Base-by-base conservation (phyloP, 352 stramenopile genomes). In the Phytophthora parvispora region DNA sequence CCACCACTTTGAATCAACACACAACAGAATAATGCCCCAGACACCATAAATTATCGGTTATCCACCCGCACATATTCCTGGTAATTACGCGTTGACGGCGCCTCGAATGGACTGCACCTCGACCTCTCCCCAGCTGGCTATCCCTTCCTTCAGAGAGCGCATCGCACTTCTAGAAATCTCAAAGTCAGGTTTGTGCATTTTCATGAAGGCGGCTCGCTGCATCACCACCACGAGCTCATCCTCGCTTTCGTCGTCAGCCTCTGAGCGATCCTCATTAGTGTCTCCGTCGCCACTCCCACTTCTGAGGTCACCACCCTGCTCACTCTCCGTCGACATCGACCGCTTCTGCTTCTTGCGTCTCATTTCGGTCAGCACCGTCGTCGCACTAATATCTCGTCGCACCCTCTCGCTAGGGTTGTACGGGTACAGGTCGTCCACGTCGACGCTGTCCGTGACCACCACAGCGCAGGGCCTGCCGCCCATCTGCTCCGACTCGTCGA, bases 351-450 rank as follows among this genome's bases (percentile, higher is more conserved):
- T 64, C 16, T 60, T 63, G 12, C 68, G 34, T 8, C 34, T 62
- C 49, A 63, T 59, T 63, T 71, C 45, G 1, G 65, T 78, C 20
- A 81, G 36, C 20, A 69, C 55, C 34, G 79, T 62, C 8, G 69
- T 70, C 13, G 72, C 79, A 31, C 65, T 80, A 34, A 86, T 65
- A 31, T 86, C 78, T 27, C 76, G 74, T 7, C 77, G 72, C 20
- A 89, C 54, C 4, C 69, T 64, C 15, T 77, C 36, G 12, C 58
- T n/a, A 7, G 77, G 58, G 2, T 71, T 54, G 27, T 86, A 91
- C 58, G 80, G 80, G 40, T 87, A 78, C 42, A 83, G 29, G 0
- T 74, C 80, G 51, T 90, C 80, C 2, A 65, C 64, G 29, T 89
- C 76, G 12, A 87, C 71, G 34, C 65, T 82, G 45, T 90, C 82